Evolutionary conservation across 2,329 filamentous ascomycete species (phyloP).

Genomic region (Colletotrichum godetiae): DNA sequence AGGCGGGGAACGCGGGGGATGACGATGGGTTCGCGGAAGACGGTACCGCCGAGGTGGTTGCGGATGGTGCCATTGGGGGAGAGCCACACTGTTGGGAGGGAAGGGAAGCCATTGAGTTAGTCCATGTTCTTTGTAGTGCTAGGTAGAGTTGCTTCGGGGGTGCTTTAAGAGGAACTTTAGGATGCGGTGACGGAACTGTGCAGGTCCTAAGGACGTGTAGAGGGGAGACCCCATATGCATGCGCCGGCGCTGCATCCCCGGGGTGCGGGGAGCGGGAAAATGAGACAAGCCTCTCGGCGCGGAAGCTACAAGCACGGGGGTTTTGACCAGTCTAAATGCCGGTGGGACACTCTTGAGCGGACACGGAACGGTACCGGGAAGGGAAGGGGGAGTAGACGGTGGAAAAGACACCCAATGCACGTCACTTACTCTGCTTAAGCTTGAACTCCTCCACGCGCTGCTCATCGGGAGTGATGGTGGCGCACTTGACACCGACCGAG

Average conservation of each 20-base stretch:
- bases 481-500: conserved; percentile 98
- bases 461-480: conserved; percentile 98
- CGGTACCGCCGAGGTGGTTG: conserved; percentile 86
- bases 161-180: not conserved
- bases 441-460: conserved; percentile 97
- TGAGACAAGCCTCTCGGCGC: conserved; percentile 10
- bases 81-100: conserved; percentile 81
- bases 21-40: conserved; percentile 99
- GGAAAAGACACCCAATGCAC: not conserved
- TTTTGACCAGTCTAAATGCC: not conserved
- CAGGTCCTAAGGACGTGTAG: not conserved
- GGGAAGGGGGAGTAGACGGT: not conserved
- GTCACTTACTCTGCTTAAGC: conserved; percentile 88
- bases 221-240: conserved; percentile 15
- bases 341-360: not conserved
- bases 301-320: not conserved
- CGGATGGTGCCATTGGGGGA: conserved; percentile 93
- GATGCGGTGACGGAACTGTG: not conserved
- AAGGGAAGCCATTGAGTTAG: conserved; percentile 22
- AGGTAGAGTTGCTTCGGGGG: conserved; percentile 10
- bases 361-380: conserved; percentile 17
- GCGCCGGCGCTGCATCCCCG: conserved; percentile 8
- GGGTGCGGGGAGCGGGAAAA: conserved; percentile 8
- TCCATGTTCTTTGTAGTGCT: not conserved
- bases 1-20: conserved; percentile 93